Base-by-base conservation (phyloP, 164 flowering plant species). In the Saururus chinensis region DNA sequence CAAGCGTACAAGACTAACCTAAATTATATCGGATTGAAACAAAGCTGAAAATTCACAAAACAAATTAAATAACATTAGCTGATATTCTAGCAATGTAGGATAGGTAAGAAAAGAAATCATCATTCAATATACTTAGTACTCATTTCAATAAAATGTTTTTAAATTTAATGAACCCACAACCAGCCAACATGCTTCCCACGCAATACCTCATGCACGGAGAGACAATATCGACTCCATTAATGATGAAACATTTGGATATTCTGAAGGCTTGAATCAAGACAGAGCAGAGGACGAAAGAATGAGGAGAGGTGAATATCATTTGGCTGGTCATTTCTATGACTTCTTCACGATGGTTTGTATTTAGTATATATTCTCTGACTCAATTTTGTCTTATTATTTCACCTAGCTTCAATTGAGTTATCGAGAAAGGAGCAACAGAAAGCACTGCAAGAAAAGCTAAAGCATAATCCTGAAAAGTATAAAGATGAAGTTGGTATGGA, bases 231-330 rank as follows among this genome's bases (percentile, higher is more conserved):
- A 90, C 73, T 69, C 79, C 11, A 66, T 26, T 56, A 86, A 95
- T 76, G 89, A 91, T 73, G 99, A 95, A 75, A 95, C 99, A 63
- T 95, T 95, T 84, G 99, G 99, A 68, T 86, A 93, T 61, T 64
- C 75, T 57, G 99, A 95, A 54, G 64, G 48, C 57, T 77, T 89
- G 21, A 87, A 82, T 80, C 78, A 91, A 73, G 99, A 95, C 75
- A 84, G 84, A 73, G 96, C 77, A 65, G 95, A 91, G 75, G 97
- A 91, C 74, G 99, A 95, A 74, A 84, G 77, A 67, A 87, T 80
- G 71, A 83, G 99, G 76, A 87, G 97, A 86, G 99, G 99, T 93
- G 71, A 8, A 19, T 40, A 12, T 61, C 51, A n/a, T n/a, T n/a
- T n/a, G n/a, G n/a, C n/a, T n/a, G n/a, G n/a, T n/a, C n/a, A n/a